Percentiles rank a stretch among this genome's conserved stretches.
phyloP scores from a whole-genome alignment of 2,329 filamentous ascomycete species.

The Neopestalotiopsis sp. region DNA sequence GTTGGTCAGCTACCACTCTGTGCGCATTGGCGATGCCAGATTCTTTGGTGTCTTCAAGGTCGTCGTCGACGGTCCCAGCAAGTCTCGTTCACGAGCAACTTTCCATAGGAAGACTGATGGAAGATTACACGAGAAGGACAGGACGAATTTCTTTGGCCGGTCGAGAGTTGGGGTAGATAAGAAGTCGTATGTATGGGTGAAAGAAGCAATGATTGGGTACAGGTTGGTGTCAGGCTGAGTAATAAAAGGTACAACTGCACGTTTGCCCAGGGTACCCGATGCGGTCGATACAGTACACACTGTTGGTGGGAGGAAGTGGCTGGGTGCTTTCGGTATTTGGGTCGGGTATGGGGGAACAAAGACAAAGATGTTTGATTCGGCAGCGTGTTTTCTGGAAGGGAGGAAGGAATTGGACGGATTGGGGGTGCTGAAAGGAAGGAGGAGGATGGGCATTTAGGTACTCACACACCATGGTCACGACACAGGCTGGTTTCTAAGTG shows the following conservation, averaged over 20 bases:
- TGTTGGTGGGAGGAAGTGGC: background rate
- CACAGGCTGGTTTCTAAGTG: background rate
- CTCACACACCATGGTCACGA: conserved; percentile 1
- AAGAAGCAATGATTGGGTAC: background rate
- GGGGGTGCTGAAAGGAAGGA: background rate
- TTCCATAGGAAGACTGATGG: background rate
- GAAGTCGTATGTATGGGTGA: background rate
- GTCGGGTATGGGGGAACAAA: background rate
- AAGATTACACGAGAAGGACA: background rate
- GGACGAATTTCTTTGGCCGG: background rate
- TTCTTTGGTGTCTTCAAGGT: background rate
- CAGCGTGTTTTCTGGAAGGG: background rate
- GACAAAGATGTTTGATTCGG: background rate
- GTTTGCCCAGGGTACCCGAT: background rate
- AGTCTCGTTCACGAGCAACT: background rate
- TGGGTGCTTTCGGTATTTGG: background rate
- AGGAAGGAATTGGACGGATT: background rate
- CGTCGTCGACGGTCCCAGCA: background rate
- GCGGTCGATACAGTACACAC: background rate
- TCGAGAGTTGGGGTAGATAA: background rate
- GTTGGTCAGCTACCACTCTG: conserved; percentile 31
- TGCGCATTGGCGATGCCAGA: conserved; percentile 14
- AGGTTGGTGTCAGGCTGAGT: background rate
- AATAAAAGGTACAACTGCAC: background rate
- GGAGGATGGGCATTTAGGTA: background rate